Conservation (phyloP, 352 stramenopile species). For the Phytophthora chlamydospora region DNA sequence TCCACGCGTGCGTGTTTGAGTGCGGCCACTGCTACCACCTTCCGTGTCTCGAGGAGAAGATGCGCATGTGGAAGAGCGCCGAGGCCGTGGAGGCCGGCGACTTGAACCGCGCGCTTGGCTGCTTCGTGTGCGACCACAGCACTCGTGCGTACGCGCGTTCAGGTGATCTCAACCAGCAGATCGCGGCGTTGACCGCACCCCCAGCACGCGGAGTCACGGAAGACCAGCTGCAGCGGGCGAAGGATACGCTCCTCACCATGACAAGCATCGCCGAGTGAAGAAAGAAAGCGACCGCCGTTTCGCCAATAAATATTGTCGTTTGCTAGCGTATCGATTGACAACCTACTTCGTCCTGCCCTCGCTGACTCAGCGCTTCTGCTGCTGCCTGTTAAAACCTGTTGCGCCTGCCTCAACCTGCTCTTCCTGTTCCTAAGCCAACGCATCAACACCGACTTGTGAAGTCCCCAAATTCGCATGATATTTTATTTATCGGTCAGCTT, state of each 20-base stretch:
- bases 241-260: slow-evolving; percentile 57
- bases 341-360: no score
- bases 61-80: slow-evolving; percentile 86
- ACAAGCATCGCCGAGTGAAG: slow-evolving; percentile 26
- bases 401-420: no score
- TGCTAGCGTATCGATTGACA: no score
- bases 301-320: neutral
- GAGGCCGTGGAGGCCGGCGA: slow-evolving; percentile 56
- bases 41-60: slow-evolving; percentile 83
- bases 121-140: slow-evolving; percentile 86
- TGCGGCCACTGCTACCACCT: slow-evolving; percentile 86
- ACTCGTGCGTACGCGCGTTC: slow-evolving; percentile 62
- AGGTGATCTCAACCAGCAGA: slow-evolving; percentile 43
- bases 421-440: slow-evolving; percentile 6
- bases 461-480: slow-evolving; percentile 88
- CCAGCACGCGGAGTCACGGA: slow-evolving; percentile 64
- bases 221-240: slow-evolving; percentile 74
- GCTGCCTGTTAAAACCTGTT: neutral
- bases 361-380: no score
- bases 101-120: slow-evolving; percentile 59
- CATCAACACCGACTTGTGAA: slow-evolving; percentile 31
- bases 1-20: slow-evolving; percentile 82
- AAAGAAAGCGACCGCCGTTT: slow-evolving; percentile 1
- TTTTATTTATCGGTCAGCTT: slow-evolving; percentile 66
- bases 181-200: slow-evolving; percentile 40